Percentiles rank a stretch among this genome's conserved stretches.
Conservation (phyloP, 164 flowering plant genomes). For the Liquidambar formosana region DNA sequence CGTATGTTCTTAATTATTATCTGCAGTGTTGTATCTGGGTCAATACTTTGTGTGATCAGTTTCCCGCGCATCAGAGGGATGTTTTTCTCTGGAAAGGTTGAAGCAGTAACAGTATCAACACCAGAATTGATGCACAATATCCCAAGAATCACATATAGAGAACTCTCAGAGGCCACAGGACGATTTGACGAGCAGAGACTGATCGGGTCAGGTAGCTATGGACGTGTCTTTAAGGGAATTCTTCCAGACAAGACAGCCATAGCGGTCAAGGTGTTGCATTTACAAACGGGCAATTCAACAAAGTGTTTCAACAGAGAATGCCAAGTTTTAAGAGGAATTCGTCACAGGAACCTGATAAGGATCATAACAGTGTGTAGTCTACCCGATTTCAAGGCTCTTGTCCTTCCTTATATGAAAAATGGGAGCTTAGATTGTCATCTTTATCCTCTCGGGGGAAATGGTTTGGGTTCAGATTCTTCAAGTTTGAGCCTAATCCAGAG, state of each 20-base stretch:
- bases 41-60: constrained; percentile 32
- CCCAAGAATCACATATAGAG: constrained; percentile 39
- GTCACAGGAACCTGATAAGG: constrained; percentile 49
- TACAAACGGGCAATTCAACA: constrained; percentile 40
- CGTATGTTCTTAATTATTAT: constrained; percentile 28
- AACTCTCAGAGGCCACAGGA: constrained; percentile 44
- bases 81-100: constrained; percentile 7
- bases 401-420: constrained; percentile 48
- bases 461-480: constrained; percentile 28
- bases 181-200: constrained; percentile 36
- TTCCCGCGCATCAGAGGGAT: constrained; percentile 14
- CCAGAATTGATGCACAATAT: constrained; percentile 33
- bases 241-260: constrained; percentile 35
- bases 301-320: constrained; percentile 51
- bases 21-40: constrained; percentile 14
- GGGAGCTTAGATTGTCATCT: constrained; percentile 46
- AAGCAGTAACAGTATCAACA: constrained; percentile 12
- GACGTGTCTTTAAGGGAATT: constrained; percentile 44
- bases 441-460: constrained; percentile 24
- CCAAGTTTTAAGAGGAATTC: constrained; percentile 40
- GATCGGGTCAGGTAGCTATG: constrained; percentile 47
- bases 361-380: constrained; percentile 43
- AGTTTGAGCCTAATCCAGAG: constrained; percentile 38
- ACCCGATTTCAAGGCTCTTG: constrained; percentile 49
- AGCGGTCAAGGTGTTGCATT: constrained; percentile 48